phyloP scores from a whole-genome alignment of 2,329 filamentous ascomycete genomes.

The Fusarium proliferatum region DNA sequence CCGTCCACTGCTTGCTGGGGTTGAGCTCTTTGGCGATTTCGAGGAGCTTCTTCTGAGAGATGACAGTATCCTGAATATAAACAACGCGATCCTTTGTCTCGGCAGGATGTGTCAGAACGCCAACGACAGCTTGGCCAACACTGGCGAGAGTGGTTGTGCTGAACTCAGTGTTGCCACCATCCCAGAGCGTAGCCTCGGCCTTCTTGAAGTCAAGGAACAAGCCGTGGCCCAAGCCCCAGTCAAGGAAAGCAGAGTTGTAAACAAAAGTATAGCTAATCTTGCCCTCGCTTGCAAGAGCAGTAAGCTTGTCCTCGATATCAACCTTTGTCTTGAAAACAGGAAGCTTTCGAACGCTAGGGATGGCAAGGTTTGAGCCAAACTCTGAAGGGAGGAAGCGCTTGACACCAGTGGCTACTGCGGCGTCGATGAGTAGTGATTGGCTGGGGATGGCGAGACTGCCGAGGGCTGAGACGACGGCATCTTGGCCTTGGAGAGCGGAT shows the following conservation, averaged over 20 bases:
- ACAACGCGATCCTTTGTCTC: slow-evolving; percentile 65
- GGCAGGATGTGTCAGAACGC: slow-evolving; percentile 59
- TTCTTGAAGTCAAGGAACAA: slow-evolving; percentile 58
- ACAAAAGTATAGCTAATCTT: slow-evolving; percentile 66
- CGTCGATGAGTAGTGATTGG: slow-evolving; percentile 63
- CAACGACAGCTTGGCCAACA: slow-evolving; percentile 61
- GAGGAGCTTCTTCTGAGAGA: slow-evolving; percentile 59
- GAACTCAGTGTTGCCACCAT: slow-evolving; percentile 62
- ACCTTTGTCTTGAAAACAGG: slow-evolving; percentile 65
- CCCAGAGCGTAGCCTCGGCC: slow-evolving; percentile 56
- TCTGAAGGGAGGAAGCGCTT: slow-evolving; percentile 72
- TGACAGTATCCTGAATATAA: slow-evolving; percentile 56
- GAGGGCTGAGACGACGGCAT: slow-evolving; percentile 61
- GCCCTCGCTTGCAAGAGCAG: slow-evolving; percentile 53
- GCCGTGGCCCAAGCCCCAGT: slow-evolving; percentile 60
- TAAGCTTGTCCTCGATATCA: slow-evolving; percentile 53
- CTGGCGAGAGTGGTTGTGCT: slow-evolving; percentile 59
- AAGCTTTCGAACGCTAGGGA: slow-evolving; percentile 53
- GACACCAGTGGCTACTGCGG: slow-evolving; percentile 68
- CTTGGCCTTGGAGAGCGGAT: slow-evolving; percentile 64
- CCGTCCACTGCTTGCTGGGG: slow-evolving; percentile 58
- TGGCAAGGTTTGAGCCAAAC: slow-evolving; percentile 55
- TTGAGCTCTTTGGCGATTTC: slow-evolving; percentile 60
- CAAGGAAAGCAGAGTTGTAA: slow-evolving; percentile 66
- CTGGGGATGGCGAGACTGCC: slow-evolving; percentile 53